A percentile compares a stretch with the other conserved stretches of the same genome.
phyloP scores from a whole-genome alignment of 371 early-diverging fungal species.

The Apophysomyces ossiformis region DNA sequence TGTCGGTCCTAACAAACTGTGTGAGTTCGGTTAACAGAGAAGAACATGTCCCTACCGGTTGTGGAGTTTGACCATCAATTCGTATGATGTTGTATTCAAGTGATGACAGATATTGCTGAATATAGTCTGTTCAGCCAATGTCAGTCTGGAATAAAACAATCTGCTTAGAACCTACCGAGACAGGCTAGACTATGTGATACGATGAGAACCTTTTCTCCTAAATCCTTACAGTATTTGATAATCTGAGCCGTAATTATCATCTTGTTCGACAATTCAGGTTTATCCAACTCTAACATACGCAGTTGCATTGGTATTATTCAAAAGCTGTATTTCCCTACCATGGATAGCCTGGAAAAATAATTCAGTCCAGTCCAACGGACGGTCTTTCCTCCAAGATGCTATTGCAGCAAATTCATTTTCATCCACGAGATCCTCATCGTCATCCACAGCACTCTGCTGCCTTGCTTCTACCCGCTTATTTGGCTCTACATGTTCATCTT shows the following conservation, averaged over 20 bases:
- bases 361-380: not conserved
- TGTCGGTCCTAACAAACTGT: slow-evolving; percentile 58
- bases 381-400: slow-evolving; percentile 7
- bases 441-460: not conserved
- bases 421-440: not conserved
- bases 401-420: slow-evolving; percentile 5
- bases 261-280: slow-evolving; percentile 33
- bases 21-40: not conserved
- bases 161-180: slow-evolving; percentile 49
- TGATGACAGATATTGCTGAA: slow-evolving; percentile 35
- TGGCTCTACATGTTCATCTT: not conserved
- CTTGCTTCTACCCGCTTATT: not conserved
- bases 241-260: slow-evolving; percentile 30
- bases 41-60: slow-evolving; percentile 20
- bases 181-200: slow-evolving; percentile 75
- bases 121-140: slow-evolving; percentile 47
- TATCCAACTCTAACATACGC: slow-evolving; percentile 21
- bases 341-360: not conserved
- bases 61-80: slow-evolving; percentile 60
- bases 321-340: slow-evolving; percentile 12
- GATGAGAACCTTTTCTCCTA: slow-evolving; percentile 73
- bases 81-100: slow-evolving; percentile 28
- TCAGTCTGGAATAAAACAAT: not conserved
- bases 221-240: slow-evolving; percentile 29
- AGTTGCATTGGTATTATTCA: not conserved